phyloP scores from a whole-genome alignment of 805 yeast genomes.

The Metahyphopichia silvanorum region DNA sequence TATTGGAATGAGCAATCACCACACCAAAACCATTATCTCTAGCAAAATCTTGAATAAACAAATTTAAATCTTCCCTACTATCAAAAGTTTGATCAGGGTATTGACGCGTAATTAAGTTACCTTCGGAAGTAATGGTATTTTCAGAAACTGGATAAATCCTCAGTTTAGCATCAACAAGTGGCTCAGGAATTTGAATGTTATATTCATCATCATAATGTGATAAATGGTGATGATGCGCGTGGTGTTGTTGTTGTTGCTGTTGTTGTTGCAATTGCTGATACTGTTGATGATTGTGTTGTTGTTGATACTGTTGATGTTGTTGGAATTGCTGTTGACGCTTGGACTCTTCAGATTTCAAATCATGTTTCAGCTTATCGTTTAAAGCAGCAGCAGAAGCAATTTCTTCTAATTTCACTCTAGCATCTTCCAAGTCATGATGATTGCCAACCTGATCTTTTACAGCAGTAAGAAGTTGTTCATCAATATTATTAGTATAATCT shows the following conservation, averaged over 20 bases:
- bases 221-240: conserved; percentile 8
- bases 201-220: conserved; percentile 36
- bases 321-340: conserved; percentile 10
- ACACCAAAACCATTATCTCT: conserved; percentile 57
- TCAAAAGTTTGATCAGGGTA: conserved; percentile 52
- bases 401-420: conserved; percentile 29
- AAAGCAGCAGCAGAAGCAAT: conserved; percentile 22
- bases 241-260: conserved; percentile 22
- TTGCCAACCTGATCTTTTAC: conserved; percentile 28
- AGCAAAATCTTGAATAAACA: conserved; percentile 54
- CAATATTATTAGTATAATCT: conserved; percentile 32
- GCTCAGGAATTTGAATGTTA: conserved; percentile 46
- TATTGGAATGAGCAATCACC: conserved; percentile 57
- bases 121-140: conserved; percentile 46
- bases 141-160: conserved; percentile 42
- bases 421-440: conserved; percentile 14
- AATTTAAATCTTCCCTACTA: conserved; percentile 47
- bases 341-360: conserved; percentile 4
- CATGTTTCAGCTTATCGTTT: conserved; percentile 8
- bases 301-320: conserved; percentile 11
- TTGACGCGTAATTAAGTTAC: conserved; percentile 51
- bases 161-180: conserved; percentile 39
- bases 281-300: conserved; percentile 11
- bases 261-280: conserved; percentile 10
- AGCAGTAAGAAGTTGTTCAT: conserved; percentile 40